Evolutionary conservation across 805 yeast species (phyloP).

Genomic region (Yarrowia alimentaria): DNA sequence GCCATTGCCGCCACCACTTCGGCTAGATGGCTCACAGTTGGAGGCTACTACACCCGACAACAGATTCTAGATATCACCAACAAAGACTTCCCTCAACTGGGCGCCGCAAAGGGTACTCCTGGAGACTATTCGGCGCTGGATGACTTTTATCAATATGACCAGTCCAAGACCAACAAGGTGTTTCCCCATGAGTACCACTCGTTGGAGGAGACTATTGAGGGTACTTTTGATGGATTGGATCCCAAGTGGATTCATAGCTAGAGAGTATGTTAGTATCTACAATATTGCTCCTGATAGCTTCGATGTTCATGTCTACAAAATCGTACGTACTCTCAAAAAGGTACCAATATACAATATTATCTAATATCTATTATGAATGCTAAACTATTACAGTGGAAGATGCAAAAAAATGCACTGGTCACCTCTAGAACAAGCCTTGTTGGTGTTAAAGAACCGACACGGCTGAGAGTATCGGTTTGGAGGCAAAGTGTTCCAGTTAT

Average conservation of each 20-base stretch:
- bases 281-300: too few relatives aligned
- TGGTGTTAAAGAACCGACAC: conserved; percentile 15
- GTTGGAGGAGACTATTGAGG: conserved; percentile 1
- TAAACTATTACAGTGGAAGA: background rate
- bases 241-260: background rate
- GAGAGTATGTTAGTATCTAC: too few relatives aligned
- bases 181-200: conserved; percentile 4
- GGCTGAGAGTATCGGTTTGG: conserved; percentile 23
- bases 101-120: conserved; percentile 10
- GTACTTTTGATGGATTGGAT: background rate
- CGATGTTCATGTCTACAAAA: too few relatives aligned
- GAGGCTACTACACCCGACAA: conserved; percentile 32
- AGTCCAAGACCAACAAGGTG: conserved; percentile 23
- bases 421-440: conserved; percentile 17
- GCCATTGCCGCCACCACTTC: conserved; percentile 43
- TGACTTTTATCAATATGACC: conserved; percentile 1
- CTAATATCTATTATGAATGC: background rate
- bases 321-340: too few relatives aligned
- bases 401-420: conserved; percentile 26
- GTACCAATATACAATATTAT: too few relatives aligned
- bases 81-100: conserved; percentile 5
- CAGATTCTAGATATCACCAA: conserved; percentile 32
- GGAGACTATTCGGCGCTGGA: conserved; percentile 1
- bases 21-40: conserved; percentile 34
- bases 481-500: conserved; percentile 8